phyloP scores from a whole-genome alignment of 2,329 filamentous ascomycete species.

The Ophiobolus disseminans region DNA sequence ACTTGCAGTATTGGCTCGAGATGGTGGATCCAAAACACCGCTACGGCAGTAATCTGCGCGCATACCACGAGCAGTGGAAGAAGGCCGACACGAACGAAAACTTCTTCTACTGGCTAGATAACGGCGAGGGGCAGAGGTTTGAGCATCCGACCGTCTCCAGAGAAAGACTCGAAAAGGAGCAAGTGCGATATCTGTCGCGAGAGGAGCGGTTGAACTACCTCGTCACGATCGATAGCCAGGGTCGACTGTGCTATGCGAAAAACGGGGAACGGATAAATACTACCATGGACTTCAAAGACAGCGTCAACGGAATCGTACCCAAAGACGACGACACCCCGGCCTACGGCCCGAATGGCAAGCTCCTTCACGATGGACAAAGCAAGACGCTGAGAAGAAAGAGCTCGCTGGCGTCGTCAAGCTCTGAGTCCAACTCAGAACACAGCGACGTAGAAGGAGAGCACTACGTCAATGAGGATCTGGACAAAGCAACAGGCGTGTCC shows the following conservation, averaged over 20 bases:
- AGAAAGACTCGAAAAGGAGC: slow-evolving; percentile 76
- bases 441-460: slow-evolving; percentile 68
- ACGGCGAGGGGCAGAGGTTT: slow-evolving; percentile 74
- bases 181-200: slow-evolving; percentile 81
- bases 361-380: slow-evolving; percentile 33
- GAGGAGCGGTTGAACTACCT: slow-evolving; percentile 85
- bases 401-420: slow-evolving; percentile 35
- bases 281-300: slow-evolving; percentile 77
- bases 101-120: slow-evolving; percentile 93
- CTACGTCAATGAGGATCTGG: slow-evolving; percentile 69
- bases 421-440: slow-evolving; percentile 51
- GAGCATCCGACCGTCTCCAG: slow-evolving; percentile 76
- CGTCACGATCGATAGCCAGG: slow-evolving; percentile 75
- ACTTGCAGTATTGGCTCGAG: slow-evolving; percentile 82
- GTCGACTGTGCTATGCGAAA: slow-evolving; percentile 85
- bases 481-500: slow-evolving; percentile 65
- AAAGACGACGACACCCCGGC: slow-evolving; percentile 52
- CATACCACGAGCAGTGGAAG: slow-evolving; percentile 88
- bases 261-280: slow-evolving; percentile 81
- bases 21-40: slow-evolving; percentile 89
- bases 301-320: slow-evolving; percentile 67
- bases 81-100: slow-evolving; percentile 78
- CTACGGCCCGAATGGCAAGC: slow-evolving; percentile 42
- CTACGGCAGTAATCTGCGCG: slow-evolving; percentile 81
- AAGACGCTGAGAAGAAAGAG: slow-evolving; percentile 25